These are phyloP conservation scores for Pyrrhoderma lamaoense DNA, from an alignment of 1,284 basidiomycete genomes.

Conservation along the genomic window DNA sequence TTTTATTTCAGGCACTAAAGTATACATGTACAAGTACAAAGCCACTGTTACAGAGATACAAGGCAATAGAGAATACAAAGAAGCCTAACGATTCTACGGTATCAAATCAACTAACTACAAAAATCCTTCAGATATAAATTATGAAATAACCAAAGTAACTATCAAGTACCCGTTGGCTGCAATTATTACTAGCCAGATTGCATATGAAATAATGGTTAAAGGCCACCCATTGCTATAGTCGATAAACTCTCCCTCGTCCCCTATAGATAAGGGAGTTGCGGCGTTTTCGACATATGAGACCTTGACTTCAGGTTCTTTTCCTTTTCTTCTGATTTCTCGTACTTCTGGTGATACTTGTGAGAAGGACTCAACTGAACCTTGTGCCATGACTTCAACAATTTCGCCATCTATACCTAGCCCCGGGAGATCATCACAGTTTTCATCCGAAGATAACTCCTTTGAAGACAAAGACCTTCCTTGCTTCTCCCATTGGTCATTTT, in stretches of 20 bases:
- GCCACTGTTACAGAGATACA: too few relatives aligned
- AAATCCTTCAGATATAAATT: neutral
- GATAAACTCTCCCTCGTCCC: conserved; percentile 30
- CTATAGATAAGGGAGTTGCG: conserved; percentile 4
- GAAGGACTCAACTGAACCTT: neutral
- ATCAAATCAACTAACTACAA: neutral
- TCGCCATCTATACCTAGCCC: neutral
- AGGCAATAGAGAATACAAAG: neutral
- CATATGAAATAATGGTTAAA: conserved; percentile 45
- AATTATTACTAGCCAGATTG: conserved; percentile 59
- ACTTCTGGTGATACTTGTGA: neutral
- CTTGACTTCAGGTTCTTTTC: conserved; percentile 2
- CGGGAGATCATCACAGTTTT: neutral
- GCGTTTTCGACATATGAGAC: neutral
- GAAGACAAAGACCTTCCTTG: neutral
- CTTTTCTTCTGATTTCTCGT: conserved; percentile 3
- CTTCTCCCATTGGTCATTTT: neutral
- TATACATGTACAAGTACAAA: too few relatives aligned
- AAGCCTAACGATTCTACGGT: neutral
- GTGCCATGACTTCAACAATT: neutral
- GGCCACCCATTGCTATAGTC: conserved; percentile 60
- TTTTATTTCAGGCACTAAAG: too few relatives aligned
- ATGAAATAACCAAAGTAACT: conserved; percentile 38
- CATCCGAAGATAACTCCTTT: conserved; percentile 1
- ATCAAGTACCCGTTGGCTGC: conserved; percentile 69